A percentile compares a stretch with the other conserved stretches of the same genome.
Conservation (phyloP, 805 yeast genomes). For the Metschnikowia shivogae region DNA sequence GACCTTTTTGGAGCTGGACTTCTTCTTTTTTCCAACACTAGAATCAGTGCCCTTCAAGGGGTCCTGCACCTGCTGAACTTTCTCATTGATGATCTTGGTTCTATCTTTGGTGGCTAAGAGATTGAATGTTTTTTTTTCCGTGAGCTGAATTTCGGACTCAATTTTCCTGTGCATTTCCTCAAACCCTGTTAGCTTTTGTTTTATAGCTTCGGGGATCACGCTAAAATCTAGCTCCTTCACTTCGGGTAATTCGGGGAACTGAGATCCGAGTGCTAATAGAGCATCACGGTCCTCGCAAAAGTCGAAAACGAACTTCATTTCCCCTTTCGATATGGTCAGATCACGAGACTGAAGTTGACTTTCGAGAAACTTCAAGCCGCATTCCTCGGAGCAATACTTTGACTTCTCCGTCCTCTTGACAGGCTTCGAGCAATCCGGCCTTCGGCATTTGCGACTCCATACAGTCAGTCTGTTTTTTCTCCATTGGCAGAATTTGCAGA, state of each 20-base stretch:
- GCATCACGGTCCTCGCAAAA: conserved; percentile 21
- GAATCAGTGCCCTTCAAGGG: conserved; percentile 9
- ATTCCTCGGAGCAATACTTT: conserved; percentile 73
- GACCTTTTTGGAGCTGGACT: conserved; percentile 29
- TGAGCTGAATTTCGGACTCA: conserved; percentile 15
- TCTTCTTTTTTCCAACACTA: conserved; percentile 17
- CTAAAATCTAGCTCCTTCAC: conserved; percentile 22
- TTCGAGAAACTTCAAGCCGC: conserved; percentile 51
- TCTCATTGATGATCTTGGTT: conserved; percentile 37
- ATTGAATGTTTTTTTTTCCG: conserved; percentile 18
- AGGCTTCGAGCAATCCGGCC: conserved; percentile 53
- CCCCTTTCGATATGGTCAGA: conserved; percentile 13
- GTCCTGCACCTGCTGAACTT: conserved; percentile 17
- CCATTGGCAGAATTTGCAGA: conserved; percentile 70
- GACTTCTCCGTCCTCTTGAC: conserved; percentile 42
- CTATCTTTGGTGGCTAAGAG: conserved; percentile 33
- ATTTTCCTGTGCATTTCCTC: conserved; percentile 11
- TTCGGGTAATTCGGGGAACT: conserved; percentile 42
- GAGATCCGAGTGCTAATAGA: conserved; percentile 25
- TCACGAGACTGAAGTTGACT: conserved; percentile 20
- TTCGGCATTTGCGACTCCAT: conserved; percentile 77
- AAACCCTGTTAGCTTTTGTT: conserved; percentile 16
- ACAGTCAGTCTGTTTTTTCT: conserved; percentile 46
- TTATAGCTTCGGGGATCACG: conserved; percentile 17
- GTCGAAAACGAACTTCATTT: conserved; percentile 23